Conservation (phyloP, 208 protist genomes). For the Trypanosoma theileri region DNA sequence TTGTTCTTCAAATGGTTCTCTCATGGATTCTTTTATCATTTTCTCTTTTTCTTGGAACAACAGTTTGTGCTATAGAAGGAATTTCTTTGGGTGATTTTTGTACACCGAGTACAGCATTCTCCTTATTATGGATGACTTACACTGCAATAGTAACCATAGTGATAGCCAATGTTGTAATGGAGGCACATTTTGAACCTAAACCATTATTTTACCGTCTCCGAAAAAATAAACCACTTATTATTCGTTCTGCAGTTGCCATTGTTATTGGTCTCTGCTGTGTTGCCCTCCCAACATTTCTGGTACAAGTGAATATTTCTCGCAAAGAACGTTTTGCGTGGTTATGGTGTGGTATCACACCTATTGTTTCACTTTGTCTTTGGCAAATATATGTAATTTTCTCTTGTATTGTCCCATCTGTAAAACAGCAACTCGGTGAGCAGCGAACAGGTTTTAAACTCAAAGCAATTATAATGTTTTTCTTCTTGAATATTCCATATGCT, state of each 20-base stretch:
- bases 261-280: slow-evolving; percentile 57
- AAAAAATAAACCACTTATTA: slow-evolving; percentile 66
- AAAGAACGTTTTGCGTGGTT: slow-evolving; percentile 65
- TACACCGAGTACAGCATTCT: slow-evolving; percentile 39
- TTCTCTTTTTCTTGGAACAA: slow-evolving; percentile 46
- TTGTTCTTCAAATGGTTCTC: slow-evolving; percentile 73
- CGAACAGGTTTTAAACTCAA: slow-evolving; percentile 42
- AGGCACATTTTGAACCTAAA: slow-evolving; percentile 78
- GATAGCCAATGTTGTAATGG: slow-evolving; percentile 78
- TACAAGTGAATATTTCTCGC: slow-evolving; percentile 63
- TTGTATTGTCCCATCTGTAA: slow-evolving; percentile 56
- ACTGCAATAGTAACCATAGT: slow-evolving; percentile 56
- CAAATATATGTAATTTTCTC: slow-evolving; percentile 58
- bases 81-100: slow-evolving; percentile 32
- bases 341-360: slow-evolving; percentile 66
- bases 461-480: slow-evolving; percentile 51
- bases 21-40: slow-evolving; percentile 61
- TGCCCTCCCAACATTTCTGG: slow-evolving; percentile 59
- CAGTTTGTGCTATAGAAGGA: slow-evolving; percentile 55
- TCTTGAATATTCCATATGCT: slow-evolving; percentile 69
- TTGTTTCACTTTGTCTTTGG: slow-evolving; percentile 71
- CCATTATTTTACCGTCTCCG: slow-evolving; percentile 60
- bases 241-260: slow-evolving; percentile 45
- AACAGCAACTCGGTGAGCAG: slow-evolving; percentile 51
- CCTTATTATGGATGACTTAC: slow-evolving; percentile 68